Evolutionary conservation across 306 rosid species (phyloP), one percentile per base, ranked within the genome.

Genomic region (Citrullus amarus): DNA sequence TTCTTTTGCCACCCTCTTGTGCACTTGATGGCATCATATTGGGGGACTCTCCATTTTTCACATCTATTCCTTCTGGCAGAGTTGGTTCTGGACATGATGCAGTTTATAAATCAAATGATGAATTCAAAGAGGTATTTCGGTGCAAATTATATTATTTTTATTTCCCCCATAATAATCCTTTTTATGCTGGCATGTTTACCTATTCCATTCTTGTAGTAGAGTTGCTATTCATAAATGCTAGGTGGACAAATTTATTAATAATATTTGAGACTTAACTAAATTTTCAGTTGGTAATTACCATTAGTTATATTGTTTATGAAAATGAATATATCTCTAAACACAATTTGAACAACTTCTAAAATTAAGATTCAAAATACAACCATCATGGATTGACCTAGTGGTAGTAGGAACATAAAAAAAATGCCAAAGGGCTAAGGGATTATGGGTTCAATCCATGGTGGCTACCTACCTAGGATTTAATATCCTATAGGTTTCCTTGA

Each of bases 11-110:
- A 4, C 97, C 97, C 66, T 86, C 91, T 0, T 82, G 91, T 75
- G 85, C 93, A 18, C 97, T 92, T 36, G 99, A 95, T 78, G 97
- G 97, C 36, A 88, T 88, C 86, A 83, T 92, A 78, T 83, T 95
- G 62, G 99, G 99, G 0, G 97, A 90, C 71, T 91, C 99, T 58
- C 99, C 99, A 14, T 95, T 95, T 81, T 95, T 95, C 83, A 95
- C 99, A 2, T 92, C 99, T 58, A 93, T 95, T 81, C 99, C 97
- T 79, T 92, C 97, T 17, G 97, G 97, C 77, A 86, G 99, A 91
- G 99, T 95, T 86, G 97, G 99, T 65, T 80, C 84, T 78, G 93
- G 88, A 59, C 84, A 82, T n/a, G 93, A 90, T 76, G 86, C 87
- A 34, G 88, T 92, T 46, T 92, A 87, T 73, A 81, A 86, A 80